Base-by-base conservation (phyloP, 2,329 filamentous ascomycete species). In the Claviceps spartinae region DNA sequence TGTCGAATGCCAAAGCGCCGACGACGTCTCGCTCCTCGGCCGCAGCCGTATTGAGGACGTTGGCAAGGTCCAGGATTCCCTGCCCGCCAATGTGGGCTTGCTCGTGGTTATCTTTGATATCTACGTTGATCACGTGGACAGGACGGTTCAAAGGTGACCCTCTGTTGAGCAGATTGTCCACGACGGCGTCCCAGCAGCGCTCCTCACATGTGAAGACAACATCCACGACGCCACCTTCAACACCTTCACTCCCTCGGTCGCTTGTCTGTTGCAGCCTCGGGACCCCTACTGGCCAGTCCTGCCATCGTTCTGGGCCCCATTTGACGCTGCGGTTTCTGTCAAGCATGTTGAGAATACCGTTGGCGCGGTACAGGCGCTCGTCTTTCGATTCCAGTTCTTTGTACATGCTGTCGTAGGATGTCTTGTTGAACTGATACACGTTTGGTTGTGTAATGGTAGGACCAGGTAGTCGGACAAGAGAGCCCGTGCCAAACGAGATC, bases 31-130 rank as follows among this genome's bases (percentile, higher is more conserved):
- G 76, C 68, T 96, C 91, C 64, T 90, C 82, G 30, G 69, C 74
- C 0, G 93, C 93, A 0, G 82, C 86, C 18, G 80, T 78, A 63
- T 97, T 97, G 54, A 98, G 71, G 36, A 81, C 82, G 62, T 91
- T 81, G 1, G 93, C 93, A 38, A 98, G 75, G 63, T 98, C 93
- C 40, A 97, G 75, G 54, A 98, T 98, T 45, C 88, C 93, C 59
- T 85, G 82, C 1, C 93, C 93, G 9, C 93, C 93, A 2, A 96
- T 79, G 22, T 91, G 76, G 0, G 93, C 93, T 68, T 98, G 93
- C 66, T 98, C 91, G 63, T 97, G 93, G 63, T 97, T 98, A 69
- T 98, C 93, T 67, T 86, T 91, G 63, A 98, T 98, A 65, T 98
- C 93, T 51, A 98, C 85, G 61, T 98, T 98, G 74, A 98, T 95